Evolutionary conservation across 495 filamentous ascomycete genomes (phyloP), one percentile per base, ranked within the genome.

Genomic region (Amorphotheca resinae): DNA sequence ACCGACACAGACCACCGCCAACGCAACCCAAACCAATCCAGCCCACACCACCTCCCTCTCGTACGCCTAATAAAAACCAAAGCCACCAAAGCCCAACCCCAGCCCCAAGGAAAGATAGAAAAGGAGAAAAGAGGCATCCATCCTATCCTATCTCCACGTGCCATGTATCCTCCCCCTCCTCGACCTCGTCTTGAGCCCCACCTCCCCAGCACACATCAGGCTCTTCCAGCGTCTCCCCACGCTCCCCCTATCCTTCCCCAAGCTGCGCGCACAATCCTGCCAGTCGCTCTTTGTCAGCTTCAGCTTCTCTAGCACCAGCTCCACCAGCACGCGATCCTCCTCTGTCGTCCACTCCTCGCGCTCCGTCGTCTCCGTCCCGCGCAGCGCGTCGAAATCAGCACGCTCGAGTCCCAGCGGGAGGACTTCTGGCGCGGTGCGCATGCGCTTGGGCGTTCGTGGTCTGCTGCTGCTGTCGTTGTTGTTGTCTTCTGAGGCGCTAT

Each of bases 301-400:
- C 38, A 87, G 70, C 55, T 85, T 87, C 54, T 81, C 76, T 2
- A 87, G 65, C 23, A 87, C 81, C 21, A 85, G 63, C 53, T 84
- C 74, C 18, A 87, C 73, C 4, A 89, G 65, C 17, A 76, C 69
- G 39, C 78, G 65, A 58, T 87, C 82, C 49, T 87, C 79, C 37
- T 79, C 75, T 4, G 68, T 64, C 30, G 74, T 71, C 82, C 81
- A 86, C 11, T 55, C 51, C 35, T 64, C 54, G 17, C 30, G n/a
- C 34, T 14, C 9, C 18, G 17, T 23, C 23, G 15, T 20, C n/a
- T 17, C 17, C 59, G 49, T 62, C 50, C 16, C 60, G 54, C 62
- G 69, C 15, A 86, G 64, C 6, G 57, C 64, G 59, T 82, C 79
- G 54, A 75, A 87, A 47, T 84, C 79, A 1, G 65, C 59, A 11